These are phyloP conservation scores for Chlamydomonas sp. DNA, from an alignment of 139 green algal species.

Conservation along the genomic window DNA sequence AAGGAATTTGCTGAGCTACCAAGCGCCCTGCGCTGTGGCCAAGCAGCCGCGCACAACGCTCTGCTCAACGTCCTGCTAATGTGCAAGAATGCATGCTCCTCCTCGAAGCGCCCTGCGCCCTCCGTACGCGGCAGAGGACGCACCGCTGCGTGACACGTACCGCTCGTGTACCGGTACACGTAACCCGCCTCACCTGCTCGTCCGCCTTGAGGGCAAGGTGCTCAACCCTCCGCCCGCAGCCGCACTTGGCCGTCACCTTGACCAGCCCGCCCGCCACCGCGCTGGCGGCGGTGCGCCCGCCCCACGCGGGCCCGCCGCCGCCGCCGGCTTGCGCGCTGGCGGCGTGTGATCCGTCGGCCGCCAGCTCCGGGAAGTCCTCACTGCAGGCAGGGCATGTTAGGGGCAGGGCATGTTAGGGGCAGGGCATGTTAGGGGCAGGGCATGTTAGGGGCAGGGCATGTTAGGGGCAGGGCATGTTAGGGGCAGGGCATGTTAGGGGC, in stretches of 20 bases:
- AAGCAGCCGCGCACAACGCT: background rate
- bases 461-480: too few relatives aligned
- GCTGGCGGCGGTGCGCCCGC: background rate
- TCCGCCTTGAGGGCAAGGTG: constrained; percentile 56
- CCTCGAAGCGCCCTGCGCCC: background rate
- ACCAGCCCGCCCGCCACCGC: constrained; percentile 23
- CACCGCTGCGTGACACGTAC: too few relatives aligned
- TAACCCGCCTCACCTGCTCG: constrained; percentile 6
- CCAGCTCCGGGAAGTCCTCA: constrained; percentile 40
- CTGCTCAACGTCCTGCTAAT: background rate
- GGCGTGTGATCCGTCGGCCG: background rate
- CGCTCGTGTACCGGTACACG: too few relatives aligned
- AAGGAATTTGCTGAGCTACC: too few relatives aligned
- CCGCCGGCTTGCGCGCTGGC: background rate
- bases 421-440: too few relatives aligned
- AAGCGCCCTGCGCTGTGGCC: background rate
- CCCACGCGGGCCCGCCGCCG: background rate
- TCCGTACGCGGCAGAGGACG: background rate
- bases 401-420: too few relatives aligned
- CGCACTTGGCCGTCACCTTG: constrained; percentile 57
- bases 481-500: too few relatives aligned
- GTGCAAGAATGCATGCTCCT: background rate
- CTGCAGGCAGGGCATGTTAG: background rate
- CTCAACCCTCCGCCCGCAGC: constrained; percentile 64
- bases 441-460: too few relatives aligned